Percentiles rank a stretch among this genome's conserved stretches.
Evolutionary conservation across 768 basidiomycete species (phyloP).

Genomic region (Tephrocybe sp.): DNA sequence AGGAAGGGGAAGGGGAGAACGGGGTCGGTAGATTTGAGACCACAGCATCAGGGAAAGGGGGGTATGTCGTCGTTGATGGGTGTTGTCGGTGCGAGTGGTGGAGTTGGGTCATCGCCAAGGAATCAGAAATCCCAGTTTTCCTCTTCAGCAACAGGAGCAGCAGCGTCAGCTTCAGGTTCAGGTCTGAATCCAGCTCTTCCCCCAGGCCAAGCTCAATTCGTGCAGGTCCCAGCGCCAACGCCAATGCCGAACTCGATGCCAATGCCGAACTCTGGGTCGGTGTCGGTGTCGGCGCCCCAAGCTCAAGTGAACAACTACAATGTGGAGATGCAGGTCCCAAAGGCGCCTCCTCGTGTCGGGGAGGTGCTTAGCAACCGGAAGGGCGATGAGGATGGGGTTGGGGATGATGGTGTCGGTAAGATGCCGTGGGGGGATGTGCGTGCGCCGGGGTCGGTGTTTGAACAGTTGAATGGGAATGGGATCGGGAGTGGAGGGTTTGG

Average conservation of each 20-base stretch:
- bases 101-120: background rate
- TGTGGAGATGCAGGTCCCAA: slow-evolving; percentile 36
- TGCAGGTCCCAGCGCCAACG: too few species aligned
- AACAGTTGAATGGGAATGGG: slow-evolving; percentile 1
- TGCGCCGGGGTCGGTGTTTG: slow-evolving; percentile 38
- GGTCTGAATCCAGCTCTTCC: background rate
- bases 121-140: background rate
- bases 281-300: background rate
- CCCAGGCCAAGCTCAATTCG: too few species aligned
- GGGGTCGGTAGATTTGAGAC: slow-evolving; percentile 12
- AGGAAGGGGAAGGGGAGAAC: slow-evolving; percentile 13
- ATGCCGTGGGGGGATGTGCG: slow-evolving; percentile 16
- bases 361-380: slow-evolving; percentile 20
- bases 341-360: slow-evolving; percentile 44
- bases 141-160: too few species aligned
- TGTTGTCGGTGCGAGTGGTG: slow-evolving; percentile 13
- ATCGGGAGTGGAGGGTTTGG: background rate
- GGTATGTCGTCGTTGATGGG: slow-evolving; percentile 47
- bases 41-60: too few species aligned
- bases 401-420: background rate
- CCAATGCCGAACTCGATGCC: too few species aligned
- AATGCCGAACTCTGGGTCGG: too few species aligned
- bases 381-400: slow-evolving; percentile 3
- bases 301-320: too few species aligned
- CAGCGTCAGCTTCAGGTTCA: background rate